Percentiles rank a stretch among this genome's conserved stretches.
Evolutionary conservation across 139 green algal genomes (phyloP).

Genomic region (Asterochloris sp.): DNA sequence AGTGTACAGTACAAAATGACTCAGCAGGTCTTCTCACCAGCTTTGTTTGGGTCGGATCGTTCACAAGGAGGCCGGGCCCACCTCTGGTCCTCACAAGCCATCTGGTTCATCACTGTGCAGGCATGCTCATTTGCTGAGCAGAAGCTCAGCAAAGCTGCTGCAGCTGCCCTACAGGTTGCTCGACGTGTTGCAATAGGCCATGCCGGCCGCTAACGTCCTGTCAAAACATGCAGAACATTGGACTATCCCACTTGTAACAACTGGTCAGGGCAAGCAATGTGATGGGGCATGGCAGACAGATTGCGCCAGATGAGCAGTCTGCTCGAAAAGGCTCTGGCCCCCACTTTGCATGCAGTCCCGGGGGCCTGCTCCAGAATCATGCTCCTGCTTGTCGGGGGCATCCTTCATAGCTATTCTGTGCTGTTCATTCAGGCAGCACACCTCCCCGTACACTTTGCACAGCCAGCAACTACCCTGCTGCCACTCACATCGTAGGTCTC

Average conservation of each 20-base stretch:
- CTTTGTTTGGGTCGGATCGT: too few relatives aligned
- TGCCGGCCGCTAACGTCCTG: too few relatives aligned
- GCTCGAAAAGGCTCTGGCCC: not conserved
- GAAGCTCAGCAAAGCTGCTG: too few relatives aligned
- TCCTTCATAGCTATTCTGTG: not conserved
- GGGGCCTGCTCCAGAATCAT: not conserved
- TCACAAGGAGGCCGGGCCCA: not conserved
- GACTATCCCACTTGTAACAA: too few relatives aligned
- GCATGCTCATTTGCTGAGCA: too few relatives aligned
- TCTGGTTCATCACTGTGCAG: not conserved
- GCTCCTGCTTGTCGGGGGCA: not conserved
- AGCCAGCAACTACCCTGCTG: too few relatives aligned
- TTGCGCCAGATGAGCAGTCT: too few relatives aligned
- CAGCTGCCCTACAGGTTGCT: too few relatives aligned
- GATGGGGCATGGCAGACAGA: too few relatives aligned
- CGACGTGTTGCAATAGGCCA: too few relatives aligned
- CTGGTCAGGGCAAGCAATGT: too few relatives aligned
- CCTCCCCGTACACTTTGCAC: not conserved
- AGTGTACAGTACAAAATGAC: not conserved
- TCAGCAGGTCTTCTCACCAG: not conserved
- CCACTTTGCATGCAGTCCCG: not conserved
- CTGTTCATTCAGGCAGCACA: not conserved
- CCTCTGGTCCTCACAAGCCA: not conserved
- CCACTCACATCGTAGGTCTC: conserved; percentile 4
- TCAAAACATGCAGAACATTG: too few relatives aligned